These are phyloP conservation scores for Paecilomyces variotii DNA, from an alignment of 2,329 filamentous ascomycete genomes.

Conservation along the genomic window DNA sequence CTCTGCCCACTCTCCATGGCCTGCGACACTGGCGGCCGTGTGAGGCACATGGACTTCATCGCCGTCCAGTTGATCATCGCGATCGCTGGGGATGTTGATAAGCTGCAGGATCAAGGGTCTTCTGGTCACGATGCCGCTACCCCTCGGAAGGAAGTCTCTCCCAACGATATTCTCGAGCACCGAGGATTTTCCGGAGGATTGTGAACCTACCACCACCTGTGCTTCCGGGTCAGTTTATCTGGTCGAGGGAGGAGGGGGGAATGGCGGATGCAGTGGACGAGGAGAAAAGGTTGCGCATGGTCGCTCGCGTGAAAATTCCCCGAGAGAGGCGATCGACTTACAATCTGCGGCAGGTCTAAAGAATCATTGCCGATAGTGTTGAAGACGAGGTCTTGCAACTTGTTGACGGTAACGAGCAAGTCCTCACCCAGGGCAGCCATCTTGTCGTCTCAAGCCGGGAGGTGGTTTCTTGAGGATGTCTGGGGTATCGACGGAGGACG, in stretches of 20 bases:
- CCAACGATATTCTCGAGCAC: constrained; percentile 98
- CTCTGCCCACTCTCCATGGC: constrained; percentile 75
- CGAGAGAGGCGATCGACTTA: constrained; percentile 42
- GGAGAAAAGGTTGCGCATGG: not conserved
- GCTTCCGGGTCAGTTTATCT: constrained; percentile 4
- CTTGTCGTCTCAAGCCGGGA: constrained; percentile 6
- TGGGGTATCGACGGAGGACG: not conserved
- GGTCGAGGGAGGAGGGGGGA: not conserved
- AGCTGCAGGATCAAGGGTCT: constrained; percentile 93
- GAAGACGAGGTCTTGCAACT: constrained; percentile 96
- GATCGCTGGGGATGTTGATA: constrained; percentile 80
- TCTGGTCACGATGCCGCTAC: constrained; percentile 92
- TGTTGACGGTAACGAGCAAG: constrained; percentile 90
- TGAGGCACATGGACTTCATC: constrained; percentile 64
- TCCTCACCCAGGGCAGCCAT: constrained; percentile 97
- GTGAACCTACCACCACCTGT: constrained; percentile 95
- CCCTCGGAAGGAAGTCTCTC: constrained; percentile 90
- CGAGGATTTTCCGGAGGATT: constrained; percentile 96
- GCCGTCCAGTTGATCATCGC: constrained; percentile 59
- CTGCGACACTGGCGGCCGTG: constrained; percentile 63
- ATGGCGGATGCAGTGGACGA: not conserved
- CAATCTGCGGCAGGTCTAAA: constrained; percentile 94
- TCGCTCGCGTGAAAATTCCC: not conserved
- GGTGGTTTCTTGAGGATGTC: not conserved
- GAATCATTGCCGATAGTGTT: constrained; percentile 99